Conservation (phyloP, 106 monocot genomes). For the Dendrobium nobile region DNA sequence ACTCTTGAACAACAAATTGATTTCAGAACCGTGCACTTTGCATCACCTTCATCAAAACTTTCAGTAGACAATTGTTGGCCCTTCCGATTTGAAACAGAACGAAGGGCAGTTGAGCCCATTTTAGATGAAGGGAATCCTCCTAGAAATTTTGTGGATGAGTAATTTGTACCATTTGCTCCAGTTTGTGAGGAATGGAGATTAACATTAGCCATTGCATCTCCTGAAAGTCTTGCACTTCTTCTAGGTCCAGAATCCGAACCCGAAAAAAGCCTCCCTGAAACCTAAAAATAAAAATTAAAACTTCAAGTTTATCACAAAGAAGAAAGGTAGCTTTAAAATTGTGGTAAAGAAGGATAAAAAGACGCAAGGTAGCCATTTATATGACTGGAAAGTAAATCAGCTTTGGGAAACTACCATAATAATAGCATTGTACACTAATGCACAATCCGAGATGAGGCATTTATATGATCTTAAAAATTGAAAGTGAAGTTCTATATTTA, state of each 20-base stretch:
- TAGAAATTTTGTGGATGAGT: constrained; percentile 61
- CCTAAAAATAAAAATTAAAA: constrained; percentile 31
- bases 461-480: too few relatives aligned
- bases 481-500: too few relatives aligned
- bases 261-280: constrained; percentile 81
- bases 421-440: too few relatives aligned
- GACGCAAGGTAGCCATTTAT: neutral
- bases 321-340: neutral
- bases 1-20: neutral
- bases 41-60: constrained; percentile 83
- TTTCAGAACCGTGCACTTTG: neutral
- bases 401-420: neutral
- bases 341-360: neutral
- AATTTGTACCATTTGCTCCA: constrained; percentile 63
- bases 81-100: constrained; percentile 55
- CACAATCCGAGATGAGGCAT: neutral
- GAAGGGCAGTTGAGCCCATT: constrained; percentile 36
- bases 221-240: constrained; percentile 78
- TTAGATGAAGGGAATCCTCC: constrained; percentile 63
- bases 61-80: constrained; percentile 56
- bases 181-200: constrained; percentile 47
- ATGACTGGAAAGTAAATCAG: neutral
- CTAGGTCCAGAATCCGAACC: constrained; percentile 73
- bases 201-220: constrained; percentile 36
- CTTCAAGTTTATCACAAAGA: neutral